These are phyloP conservation scores for Pulicaria dysenterica DNA, from an alignment of 129 eudicot species.

Conservation along the genomic window DNA sequence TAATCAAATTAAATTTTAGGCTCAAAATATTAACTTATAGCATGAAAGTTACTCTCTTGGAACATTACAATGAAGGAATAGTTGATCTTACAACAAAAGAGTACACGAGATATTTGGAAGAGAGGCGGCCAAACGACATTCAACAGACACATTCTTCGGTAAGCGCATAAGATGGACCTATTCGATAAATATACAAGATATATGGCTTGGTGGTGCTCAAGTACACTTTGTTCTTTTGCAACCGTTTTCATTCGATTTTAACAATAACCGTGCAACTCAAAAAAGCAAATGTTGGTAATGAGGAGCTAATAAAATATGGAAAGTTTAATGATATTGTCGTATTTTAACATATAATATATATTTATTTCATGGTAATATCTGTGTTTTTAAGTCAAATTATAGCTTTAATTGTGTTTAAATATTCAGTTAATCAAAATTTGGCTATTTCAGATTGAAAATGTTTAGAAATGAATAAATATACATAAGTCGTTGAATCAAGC, in stretches of 20 bases:
- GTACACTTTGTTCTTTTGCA: conserved; percentile 37
- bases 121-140: conserved; percentile 76
- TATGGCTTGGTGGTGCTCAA: conserved; percentile 17
- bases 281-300: conserved; percentile 70
- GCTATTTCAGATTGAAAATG: too few species aligned
- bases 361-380: too few species aligned
- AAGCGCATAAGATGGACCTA: conserved; percentile 65
- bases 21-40: conserved; percentile 82
- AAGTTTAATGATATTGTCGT: too few species aligned
- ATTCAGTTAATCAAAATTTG: too few species aligned
- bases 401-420: too few species aligned
- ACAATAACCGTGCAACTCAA: conserved; percentile 75
- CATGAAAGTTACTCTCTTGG: conserved; percentile 82
- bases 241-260: conserved; percentile 91
- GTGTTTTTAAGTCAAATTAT: too few species aligned
- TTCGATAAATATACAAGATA: background rate
- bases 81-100: conserved; percentile 80
- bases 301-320: conserved; percentile 85
- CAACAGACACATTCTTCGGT: conserved; percentile 80
- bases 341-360: too few species aligned
- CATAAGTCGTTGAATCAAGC: too few species aligned
- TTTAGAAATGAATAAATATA: too few species aligned
- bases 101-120: conserved; percentile 46
- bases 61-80: conserved; percentile 85
- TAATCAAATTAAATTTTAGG: too few species aligned